Base-by-base conservation (phyloP, 176 grass and related monocot genomes). In the Tillandsia leiboldiana region DNA sequence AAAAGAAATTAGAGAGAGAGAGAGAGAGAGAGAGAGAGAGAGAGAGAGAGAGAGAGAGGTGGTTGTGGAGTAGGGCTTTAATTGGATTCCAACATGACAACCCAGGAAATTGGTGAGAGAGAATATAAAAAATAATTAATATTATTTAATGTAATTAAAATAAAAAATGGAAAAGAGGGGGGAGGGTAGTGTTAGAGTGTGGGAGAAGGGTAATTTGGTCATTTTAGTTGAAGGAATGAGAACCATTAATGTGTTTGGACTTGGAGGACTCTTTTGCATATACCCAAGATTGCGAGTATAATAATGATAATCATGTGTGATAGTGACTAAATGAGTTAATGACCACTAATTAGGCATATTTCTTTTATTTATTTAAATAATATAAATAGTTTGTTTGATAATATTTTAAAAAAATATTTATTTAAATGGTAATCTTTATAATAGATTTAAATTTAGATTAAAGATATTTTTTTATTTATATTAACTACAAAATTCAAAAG, bases 41-140 rank as follows among this genome's bases (percentile, higher is more conserved):
- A 79, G 53, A 49, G 57, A 11, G 53, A 24, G 59, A 64, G 26
- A 74, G 72, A 63, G 26, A 18, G 20, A 23, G 47, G 47, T 48
- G 11, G 42, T 49, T 52, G 77, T 79, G 78, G 71, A 69, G 28
- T 48, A 18, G 53, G 67, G 71, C 78, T 81, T 81, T n/a, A n/a
- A n/a, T n/a, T 58, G 78, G 78, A 75, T 81, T 81, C 78, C 78
- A 42, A 75, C 52, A 74, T 64, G 33, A 68, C 63, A 63, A 81
- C 61, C 33, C 70, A 74, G 71, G 78, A 80, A 80, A 73, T 65
- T 20, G 28, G 61, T 42, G 78, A 72, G 26, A 73, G 10, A 51
- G 47, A 74, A 69, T 68, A 73, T 61, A 63, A 73, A 22, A 73
- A 49, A 49, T 64, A 74, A 74, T 67, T 68, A 49, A 50, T 63